Base-by-base conservation (phyloP, 768 basidiomycete species). In the Phlebiopsis flavidoalba region DNA sequence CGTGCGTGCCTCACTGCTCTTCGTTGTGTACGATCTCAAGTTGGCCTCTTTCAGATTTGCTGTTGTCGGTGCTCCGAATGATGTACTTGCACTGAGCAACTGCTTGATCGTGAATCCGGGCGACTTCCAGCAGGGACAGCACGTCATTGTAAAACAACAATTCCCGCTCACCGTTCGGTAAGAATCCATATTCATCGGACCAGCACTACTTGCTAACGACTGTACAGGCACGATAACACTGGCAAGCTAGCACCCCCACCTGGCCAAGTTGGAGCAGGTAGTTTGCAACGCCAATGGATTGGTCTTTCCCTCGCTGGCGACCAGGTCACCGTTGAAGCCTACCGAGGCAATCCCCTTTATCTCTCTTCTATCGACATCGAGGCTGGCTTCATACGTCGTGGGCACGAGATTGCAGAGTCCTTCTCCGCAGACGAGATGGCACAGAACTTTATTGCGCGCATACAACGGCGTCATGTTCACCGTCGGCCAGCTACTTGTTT, bases 351-450 rank as follows among this genome's bases (percentile, higher is more conserved):
- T 15, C 70, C 80, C 7, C 73, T 84, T 6, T 95, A 84, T 72
- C 77, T 96, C 15, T 84, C 88, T 64, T 86, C 86, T 3, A 75
- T 96, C 57, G 91, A 96, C 69, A 68, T 99, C 21, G 89, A 97
- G 72, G 78, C 88, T 59, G 84, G 85, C 59, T 89, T 92, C 71
- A 66, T 79, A 51, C 80, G 79, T 17, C 79, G 75, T 53, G 79
- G 81, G 1, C 72, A 75, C 24, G 83, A 88, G 62, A 79, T 82
- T 31, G 70, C 78, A 0, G 88, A 88, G 64, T 80, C 84, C n/a
- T 97, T 89, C 74, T 88, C 90, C 57, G 84, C 87, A 14, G 96
- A 99, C 63, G 94, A 97, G 35, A 89, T 98, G 75, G 81, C 84
- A 2, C 75, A 77, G 21, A 86, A 82, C 46, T 88, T 98, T 71